Evolutionary conservation across 257 asterid genomes (phyloP).

Genomic region (Petrea volubilis): DNA sequence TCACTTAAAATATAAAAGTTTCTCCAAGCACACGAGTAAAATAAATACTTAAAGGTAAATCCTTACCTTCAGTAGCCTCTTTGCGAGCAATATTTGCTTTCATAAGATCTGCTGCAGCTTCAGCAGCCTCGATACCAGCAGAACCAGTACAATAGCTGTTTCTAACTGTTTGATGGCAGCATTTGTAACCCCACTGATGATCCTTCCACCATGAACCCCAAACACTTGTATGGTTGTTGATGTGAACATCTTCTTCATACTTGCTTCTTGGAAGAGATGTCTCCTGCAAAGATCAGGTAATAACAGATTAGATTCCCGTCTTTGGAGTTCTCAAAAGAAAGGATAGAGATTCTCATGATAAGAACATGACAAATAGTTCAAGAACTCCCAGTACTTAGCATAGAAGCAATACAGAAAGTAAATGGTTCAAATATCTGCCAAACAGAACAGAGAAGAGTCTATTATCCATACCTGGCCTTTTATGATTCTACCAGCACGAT

Average conservation of each 20-base stretch:
- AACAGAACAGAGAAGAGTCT: not conserved
- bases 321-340: not conserved
- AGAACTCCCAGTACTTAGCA: not conserved
- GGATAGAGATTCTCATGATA: not conserved
- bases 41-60: too few relatives aligned
- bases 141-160: conserved; percentile 92
- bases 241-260: conserved; percentile 80
- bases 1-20: too few relatives aligned
- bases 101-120: conserved; percentile 86
- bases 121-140: conserved; percentile 98
- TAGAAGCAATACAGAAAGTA: not conserved
- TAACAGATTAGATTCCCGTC: conserved; percentile 20
- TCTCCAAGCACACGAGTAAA: too few relatives aligned
- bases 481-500: conserved; percentile 91
- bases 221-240: conserved; percentile 75
- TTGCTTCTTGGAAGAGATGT: conserved; percentile 75
- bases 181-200: conserved; percentile 94
- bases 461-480: conserved; percentile 82
- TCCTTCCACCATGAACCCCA: conserved; percentile 99
- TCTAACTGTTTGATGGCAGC: conserved; percentile 83
- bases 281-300: conserved; percentile 53
- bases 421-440: not conserved
- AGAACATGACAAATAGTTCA: not conserved
- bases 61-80: conserved; percentile 80
- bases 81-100: conserved; percentile 91